Percentiles rank a stretch among this genome's conserved stretches.
phyloP scores from a whole-genome alignment of 345 rosid species.

The Nephelium lappaceum region DNA sequence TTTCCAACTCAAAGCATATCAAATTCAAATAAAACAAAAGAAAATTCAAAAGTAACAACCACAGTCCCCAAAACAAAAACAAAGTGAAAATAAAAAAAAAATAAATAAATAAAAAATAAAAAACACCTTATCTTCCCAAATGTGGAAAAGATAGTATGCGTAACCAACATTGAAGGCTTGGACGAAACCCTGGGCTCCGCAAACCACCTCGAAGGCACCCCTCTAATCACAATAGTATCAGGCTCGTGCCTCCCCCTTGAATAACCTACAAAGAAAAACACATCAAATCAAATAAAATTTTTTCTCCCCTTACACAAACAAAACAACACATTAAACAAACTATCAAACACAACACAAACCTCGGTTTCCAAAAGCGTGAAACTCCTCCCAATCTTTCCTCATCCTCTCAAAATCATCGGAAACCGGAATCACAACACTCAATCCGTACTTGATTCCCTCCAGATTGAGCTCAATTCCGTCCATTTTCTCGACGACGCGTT shows the following conservation, averaged over 20 bases:
- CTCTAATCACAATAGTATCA: conserved; percentile 73
- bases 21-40: background rate
- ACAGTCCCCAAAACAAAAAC: background rate
- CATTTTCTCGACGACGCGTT: conserved; percentile 61
- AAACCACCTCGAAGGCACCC: conserved; percentile 92
- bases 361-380: conserved; percentile 61
- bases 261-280: conserved; percentile 43
- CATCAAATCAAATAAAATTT: background rate
- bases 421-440: conserved; percentile 53
- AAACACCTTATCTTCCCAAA: conserved; percentile 83
- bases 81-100: background rate
- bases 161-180: conserved; percentile 88
- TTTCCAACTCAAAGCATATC: background rate
- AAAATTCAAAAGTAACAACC: background rate
- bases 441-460: conserved; percentile 74
- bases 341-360: conserved; percentile 24
- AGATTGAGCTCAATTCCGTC: conserved; percentile 85
- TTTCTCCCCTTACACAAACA: background rate
- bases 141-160: conserved; percentile 80
- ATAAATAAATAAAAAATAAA: too few relatives aligned
- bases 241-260: conserved; percentile 66
- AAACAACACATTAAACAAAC: background rate
- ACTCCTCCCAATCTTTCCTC: conserved; percentile 85
- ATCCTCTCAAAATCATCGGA: conserved; percentile 71
- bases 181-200: conserved; percentile 95